These are phyloP conservation scores for Penicillium sp. DNA, from an alignment of 2,329 filamentous ascomycete genomes.

Conservation along the genomic window DNA sequence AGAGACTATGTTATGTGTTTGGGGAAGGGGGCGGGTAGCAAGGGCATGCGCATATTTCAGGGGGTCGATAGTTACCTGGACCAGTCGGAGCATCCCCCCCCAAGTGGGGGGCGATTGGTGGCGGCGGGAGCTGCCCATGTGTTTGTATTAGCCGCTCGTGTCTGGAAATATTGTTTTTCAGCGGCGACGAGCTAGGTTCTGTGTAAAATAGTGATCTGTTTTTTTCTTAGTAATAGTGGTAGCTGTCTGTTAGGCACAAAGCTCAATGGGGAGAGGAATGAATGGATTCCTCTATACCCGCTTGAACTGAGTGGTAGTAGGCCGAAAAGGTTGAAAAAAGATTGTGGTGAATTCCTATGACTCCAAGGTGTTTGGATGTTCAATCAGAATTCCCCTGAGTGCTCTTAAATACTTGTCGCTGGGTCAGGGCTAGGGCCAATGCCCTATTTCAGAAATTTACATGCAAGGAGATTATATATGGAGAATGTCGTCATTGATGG, in stretches of 20 bases:
- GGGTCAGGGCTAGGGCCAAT: constrained; percentile 17
- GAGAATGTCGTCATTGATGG: constrained; percentile 19
- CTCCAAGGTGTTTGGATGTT: not conserved
- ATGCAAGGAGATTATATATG: constrained; percentile 6
- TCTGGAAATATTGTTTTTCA: not conserved
- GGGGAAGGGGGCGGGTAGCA: no score
- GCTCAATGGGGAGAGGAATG: not conserved
- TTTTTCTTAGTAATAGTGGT: not conserved
- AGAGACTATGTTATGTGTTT: not conserved
- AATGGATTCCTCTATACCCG: not conserved
- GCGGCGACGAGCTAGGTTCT: not conserved
- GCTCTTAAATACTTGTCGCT: constrained; percentile 14
- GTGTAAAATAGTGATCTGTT: no score
- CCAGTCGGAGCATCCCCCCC: constrained; percentile 7
- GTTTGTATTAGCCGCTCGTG: not conserved
- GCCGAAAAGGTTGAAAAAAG: not conserved
- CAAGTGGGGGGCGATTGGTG: not conserved
- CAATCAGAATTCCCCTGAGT: not conserved
- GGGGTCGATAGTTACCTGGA: not conserved
- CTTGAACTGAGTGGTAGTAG: not conserved
- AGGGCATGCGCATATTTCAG: not conserved
- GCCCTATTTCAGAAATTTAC: constrained; percentile 16
- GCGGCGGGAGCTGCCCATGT: not conserved
- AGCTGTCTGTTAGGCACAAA: not conserved
- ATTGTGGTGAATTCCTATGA: not conserved